Conservation (phyloP, 2,329 filamentous ascomycete species). For the Clonostachys rosea region DNA sequence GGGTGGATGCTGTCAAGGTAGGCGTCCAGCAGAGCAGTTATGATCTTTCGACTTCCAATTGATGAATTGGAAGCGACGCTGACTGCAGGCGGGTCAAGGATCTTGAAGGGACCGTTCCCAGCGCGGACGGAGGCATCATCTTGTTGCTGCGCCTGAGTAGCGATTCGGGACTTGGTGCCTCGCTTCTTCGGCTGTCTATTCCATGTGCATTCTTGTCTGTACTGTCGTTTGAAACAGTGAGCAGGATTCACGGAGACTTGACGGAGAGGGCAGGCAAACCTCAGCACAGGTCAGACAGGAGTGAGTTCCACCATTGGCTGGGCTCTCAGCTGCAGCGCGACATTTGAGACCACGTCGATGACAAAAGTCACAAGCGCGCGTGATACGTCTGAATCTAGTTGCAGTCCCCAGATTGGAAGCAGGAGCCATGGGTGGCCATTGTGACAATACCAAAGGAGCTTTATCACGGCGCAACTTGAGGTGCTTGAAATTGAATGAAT, state of each 20-base stretch:
- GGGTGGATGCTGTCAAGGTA: conserved; percentile 46
- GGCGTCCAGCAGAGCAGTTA: conserved; percentile 28
- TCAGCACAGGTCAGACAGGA: conserved; percentile 43
- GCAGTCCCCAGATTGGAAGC: too few species aligned
- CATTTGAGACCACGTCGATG: conserved; percentile 18
- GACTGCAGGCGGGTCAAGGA: neutral
- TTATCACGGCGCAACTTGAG: too few species aligned
- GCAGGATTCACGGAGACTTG: too few species aligned
- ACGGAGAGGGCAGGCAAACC: conserved; percentile 20
- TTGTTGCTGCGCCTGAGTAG: neutral
- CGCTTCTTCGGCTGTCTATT: conserved; percentile 31
- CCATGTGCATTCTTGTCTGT: conserved; percentile 33
- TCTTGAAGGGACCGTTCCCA: neutral
- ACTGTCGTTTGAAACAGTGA: too few species aligned
- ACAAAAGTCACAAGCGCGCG: conserved; percentile 33
- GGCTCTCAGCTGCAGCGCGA: conserved; percentile 22
- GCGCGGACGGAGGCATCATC: neutral
- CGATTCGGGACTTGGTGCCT: conserved; percentile 1
- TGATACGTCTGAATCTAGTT: neutral
- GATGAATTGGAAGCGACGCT: neutral
- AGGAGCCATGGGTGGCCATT: too few species aligned
- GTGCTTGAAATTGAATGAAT: too few species aligned
- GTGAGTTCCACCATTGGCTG: neutral
- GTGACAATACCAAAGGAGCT: too few species aligned
- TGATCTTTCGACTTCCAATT: conserved; percentile 1